These are phyloP conservation scores for Papiliotrema flavescens DNA, from an alignment of 1,284 basidiomycete species.

Conservation along the genomic window DNA sequence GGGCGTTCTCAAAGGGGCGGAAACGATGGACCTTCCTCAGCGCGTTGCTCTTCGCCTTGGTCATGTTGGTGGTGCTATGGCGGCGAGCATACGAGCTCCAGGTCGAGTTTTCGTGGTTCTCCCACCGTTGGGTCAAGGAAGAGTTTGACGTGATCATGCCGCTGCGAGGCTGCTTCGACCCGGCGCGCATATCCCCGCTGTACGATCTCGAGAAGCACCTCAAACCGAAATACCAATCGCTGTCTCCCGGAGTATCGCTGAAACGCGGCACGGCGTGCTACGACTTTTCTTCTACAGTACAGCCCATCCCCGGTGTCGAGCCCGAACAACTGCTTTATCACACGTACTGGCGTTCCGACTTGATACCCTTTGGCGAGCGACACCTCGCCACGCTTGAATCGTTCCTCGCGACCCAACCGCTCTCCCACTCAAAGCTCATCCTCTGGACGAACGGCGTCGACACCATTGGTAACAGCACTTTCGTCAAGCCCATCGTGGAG, in stretches of 20 bases:
- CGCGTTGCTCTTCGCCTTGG: background rate
- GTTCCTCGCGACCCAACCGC: slow-evolving; percentile 83
- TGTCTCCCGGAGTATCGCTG: slow-evolving; percentile 72
- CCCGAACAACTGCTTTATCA: slow-evolving; percentile 65
- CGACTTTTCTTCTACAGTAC: slow-evolving; percentile 74
- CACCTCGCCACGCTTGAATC: slow-evolving; percentile 85
- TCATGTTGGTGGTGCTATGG: slow-evolving; percentile 35
- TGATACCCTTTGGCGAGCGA: slow-evolving; percentile 67
- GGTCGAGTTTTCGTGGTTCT: slow-evolving; percentile 72
- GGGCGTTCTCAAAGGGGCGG: background rate
- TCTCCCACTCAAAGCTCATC: slow-evolving; percentile 61
- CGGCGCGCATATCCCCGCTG: slow-evolving; percentile 51
- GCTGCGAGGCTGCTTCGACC: slow-evolving; percentile 69
- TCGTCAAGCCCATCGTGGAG: slow-evolving; percentile 60
- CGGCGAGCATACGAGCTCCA: slow-evolving; percentile 69
- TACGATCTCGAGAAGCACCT: slow-evolving; percentile 69
- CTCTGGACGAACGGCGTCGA: slow-evolving; percentile 86
- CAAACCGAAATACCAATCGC: slow-evolving; percentile 61
- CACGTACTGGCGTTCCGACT: slow-evolving; percentile 85
- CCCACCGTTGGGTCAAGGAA: slow-evolving; percentile 65
- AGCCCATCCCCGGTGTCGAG: slow-evolving; percentile 34
- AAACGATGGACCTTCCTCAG: slow-evolving; percentile 1
- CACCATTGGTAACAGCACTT: slow-evolving; percentile 52
- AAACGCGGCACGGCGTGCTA: slow-evolving; percentile 80
- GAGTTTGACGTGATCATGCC: slow-evolving; percentile 55